A percentile compares a stretch with the other conserved stretches of the same genome.
Evolutionary conservation across 805 yeast genomes (phyloP).

Genomic region (Kodamaea laetipori): DNA sequence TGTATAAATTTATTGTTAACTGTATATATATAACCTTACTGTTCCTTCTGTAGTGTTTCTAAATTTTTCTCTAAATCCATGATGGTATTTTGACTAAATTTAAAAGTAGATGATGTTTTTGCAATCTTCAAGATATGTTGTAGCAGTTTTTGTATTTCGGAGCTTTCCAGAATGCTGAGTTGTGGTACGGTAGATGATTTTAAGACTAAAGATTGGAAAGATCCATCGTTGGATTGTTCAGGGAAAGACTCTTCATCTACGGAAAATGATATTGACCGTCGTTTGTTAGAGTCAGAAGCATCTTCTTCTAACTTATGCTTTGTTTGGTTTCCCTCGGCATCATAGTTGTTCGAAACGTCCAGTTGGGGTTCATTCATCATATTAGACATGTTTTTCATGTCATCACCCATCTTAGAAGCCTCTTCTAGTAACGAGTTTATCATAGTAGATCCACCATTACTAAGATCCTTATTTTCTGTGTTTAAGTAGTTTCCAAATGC

Average conservation of each 20-base stretch:
- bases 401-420: not conserved
- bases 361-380: too few species aligned
- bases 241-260: not conserved
- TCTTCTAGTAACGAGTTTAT: not conserved
- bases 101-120: not conserved
- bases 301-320: not conserved
- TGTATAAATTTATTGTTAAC: not conserved
- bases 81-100: constrained; percentile 23
- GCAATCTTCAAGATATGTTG: not conserved
- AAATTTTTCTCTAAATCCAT: constrained; percentile 16
- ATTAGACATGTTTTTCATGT: too few species aligned
- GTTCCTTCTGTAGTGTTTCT: constrained; percentile 1
- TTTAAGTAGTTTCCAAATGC: not conserved
- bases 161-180: not conserved
- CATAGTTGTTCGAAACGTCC: too few species aligned
- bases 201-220: not conserved
- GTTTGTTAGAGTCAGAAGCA: not conserved
- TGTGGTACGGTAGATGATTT: not conserved
- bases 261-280: not conserved
- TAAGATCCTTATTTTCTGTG: not conserved
- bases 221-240: not conserved
- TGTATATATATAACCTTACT: constrained; percentile 11
- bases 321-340: not conserved
- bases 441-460: not conserved
- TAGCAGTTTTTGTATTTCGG: not conserved